Conservation (phyloP, 225 moss, liverwort and hornwort species). For the Marchantia polymorpha region DNA sequence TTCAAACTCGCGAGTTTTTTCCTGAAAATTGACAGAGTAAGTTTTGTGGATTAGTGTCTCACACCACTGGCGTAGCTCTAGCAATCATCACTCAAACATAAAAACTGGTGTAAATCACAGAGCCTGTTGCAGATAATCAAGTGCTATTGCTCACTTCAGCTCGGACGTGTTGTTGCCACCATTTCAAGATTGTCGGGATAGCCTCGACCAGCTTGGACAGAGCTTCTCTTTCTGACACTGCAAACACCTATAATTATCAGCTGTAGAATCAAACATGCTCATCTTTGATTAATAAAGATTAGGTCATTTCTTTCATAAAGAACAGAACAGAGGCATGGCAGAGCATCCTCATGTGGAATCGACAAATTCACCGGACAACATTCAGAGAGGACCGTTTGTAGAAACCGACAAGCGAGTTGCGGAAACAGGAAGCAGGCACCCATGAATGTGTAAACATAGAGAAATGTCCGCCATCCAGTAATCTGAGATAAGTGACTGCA, state of each 20-base stretch:
- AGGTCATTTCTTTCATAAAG: too few relatives aligned
- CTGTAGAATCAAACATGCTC: background rate
- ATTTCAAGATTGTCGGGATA: conserved; percentile 42
- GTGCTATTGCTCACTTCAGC: conserved; percentile 24
- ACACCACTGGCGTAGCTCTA: background rate
- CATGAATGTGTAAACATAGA: too few relatives aligned
- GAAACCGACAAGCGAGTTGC: too few relatives aligned
- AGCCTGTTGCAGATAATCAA: background rate
- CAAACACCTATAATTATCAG: background rate
- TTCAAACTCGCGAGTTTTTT: background rate
- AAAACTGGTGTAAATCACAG: background rate
- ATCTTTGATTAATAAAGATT: background rate
- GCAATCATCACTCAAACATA: background rate
- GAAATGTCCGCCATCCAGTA: too few relatives aligned
- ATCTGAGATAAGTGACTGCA: background rate
- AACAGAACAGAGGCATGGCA: too few relatives aligned
- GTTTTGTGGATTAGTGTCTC: background rate
- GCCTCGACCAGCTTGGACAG: conserved; percentile 28
- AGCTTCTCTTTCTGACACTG: conserved; percentile 49
- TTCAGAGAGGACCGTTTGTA: too few relatives aligned
- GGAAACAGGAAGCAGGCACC: too few relatives aligned
- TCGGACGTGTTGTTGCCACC: conserved; percentile 38
- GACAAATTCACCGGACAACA: too few relatives aligned
- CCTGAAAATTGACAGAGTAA: background rate
- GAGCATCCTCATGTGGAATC: too few relatives aligned